A percentile compares a stretch with the other conserved stretches of the same genome.
Evolutionary conservation across 2,329 filamentous ascomycete species (phyloP).

Genomic region (Colletotrichum caudatum): DNA sequence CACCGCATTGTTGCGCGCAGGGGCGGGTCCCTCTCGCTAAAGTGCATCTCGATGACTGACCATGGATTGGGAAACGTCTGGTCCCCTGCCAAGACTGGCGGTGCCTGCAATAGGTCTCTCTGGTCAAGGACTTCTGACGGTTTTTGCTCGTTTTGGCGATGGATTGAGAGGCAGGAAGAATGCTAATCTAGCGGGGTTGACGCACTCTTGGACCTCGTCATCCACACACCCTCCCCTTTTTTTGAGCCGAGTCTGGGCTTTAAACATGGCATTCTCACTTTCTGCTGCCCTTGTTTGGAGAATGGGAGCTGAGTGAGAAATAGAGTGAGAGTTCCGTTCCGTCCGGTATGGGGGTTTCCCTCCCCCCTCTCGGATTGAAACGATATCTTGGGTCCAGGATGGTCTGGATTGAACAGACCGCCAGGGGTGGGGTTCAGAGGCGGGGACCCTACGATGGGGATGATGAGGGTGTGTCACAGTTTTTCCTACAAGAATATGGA

Average conservation of each 20-base stretch:
- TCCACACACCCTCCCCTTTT: not conserved
- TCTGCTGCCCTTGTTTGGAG: conserved; percentile 1
- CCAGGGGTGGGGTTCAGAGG: conserved; percentile 10
- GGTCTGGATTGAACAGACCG: not conserved
- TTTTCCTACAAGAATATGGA: not conserved
- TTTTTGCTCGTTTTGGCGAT: conserved; percentile 8
- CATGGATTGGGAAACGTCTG: conserved; percentile 14
- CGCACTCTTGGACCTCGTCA: not conserved
- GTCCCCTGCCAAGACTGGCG: conserved; percentile 30
- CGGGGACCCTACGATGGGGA: not conserved
- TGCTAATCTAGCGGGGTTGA: conserved; percentile 4
- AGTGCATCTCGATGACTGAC: conserved; percentile 23
- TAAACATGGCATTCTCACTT: conserved; percentile 21
- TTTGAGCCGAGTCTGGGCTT: not conserved
- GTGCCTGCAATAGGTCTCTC: conserved; percentile 14
- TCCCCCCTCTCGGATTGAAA: not conserved
- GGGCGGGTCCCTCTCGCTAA: not conserved
- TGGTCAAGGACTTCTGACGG: conserved; percentile 7
- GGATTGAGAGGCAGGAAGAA: conserved; percentile 13
- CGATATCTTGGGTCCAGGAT: not conserved
- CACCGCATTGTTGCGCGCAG: not conserved
- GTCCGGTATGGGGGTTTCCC: not conserved
- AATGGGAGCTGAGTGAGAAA: conserved; percentile 5
- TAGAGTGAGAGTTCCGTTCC: not conserved
- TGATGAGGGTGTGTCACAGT: not conserved